Conservation (phyloP, 78 protist genomes). For the Dictyostelium firmibasis region DNA sequence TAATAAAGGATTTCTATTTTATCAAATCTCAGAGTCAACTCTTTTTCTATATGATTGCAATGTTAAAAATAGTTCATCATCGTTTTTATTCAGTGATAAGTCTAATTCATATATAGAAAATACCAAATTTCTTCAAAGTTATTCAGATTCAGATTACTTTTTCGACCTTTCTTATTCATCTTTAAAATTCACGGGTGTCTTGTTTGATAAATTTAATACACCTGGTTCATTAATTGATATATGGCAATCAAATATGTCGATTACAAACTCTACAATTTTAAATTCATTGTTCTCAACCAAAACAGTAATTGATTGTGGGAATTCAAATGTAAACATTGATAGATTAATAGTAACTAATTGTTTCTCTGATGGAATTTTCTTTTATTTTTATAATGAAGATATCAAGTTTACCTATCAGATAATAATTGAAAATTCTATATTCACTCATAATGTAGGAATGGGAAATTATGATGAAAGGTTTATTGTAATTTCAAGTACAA, state of each 20-base stretch:
- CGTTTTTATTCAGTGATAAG: background rate
- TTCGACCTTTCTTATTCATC: background rate
- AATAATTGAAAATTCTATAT: background rate
- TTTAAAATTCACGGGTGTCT: background rate
- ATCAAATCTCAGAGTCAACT: background rate
- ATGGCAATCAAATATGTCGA: background rate
- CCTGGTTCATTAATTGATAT: background rate
- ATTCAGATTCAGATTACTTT: background rate
- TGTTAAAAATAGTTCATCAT: background rate
- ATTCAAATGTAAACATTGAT: background rate
- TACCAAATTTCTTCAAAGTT: background rate
- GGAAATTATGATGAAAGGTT: background rate
- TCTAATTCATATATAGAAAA: background rate
- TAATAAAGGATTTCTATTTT: background rate
- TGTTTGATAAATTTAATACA: background rate
- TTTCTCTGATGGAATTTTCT: no score
- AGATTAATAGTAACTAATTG: background rate
- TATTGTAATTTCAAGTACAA: background rate
- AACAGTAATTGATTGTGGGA: background rate
- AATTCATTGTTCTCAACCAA: background rate
- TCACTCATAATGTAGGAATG: background rate
- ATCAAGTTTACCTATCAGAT: no score
- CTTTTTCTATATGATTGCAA: background rate
- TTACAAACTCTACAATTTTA: background rate
- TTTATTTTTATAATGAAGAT: no score